Evolutionary conservation across 441 rosid genomes (phyloP).

Genomic region (California macrophylla): DNA sequence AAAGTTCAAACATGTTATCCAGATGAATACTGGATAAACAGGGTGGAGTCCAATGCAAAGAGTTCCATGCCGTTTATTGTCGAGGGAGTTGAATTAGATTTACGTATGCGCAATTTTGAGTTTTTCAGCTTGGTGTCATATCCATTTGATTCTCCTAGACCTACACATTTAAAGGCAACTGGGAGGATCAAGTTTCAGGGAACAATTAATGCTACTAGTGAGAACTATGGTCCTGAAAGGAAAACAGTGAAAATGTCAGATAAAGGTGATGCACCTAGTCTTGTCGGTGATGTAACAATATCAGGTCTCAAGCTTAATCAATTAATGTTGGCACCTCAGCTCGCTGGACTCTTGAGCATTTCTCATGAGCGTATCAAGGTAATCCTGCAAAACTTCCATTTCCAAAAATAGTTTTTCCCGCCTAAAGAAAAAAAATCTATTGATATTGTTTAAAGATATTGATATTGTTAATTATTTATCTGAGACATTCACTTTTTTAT

Average conservation of each 20-base stretch:
- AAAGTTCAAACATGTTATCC: constrained; percentile 73
- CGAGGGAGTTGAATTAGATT: constrained; percentile 91
- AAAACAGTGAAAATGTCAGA: constrained; percentile 19
- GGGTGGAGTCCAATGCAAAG: constrained; percentile 32
- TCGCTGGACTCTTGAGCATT: constrained; percentile 70
- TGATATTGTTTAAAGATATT: neutral
- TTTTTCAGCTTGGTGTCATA: constrained; percentile 83
- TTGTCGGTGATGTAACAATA: constrained; percentile 77
- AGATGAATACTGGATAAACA: constrained; percentile 45
- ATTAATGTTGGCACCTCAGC: constrained; percentile 85
- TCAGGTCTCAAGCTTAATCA: constrained; percentile 93
- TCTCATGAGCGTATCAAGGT: constrained; percentile 73
- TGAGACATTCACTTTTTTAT: no score
- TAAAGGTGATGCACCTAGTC: constrained; percentile 34
- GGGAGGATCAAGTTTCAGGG: constrained; percentile 92
- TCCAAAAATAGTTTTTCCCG: neutral
- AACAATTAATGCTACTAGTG: constrained; percentile 37
- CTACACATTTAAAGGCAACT: constrained; percentile 87
- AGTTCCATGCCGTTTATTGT: constrained; percentile 56
- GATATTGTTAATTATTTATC: no score
- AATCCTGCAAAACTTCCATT: constrained; percentile 19
- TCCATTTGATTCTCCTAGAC: constrained; percentile 95
- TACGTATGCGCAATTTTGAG: constrained; percentile 96
- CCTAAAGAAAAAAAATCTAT: neutral
- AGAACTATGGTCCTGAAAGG: constrained; percentile 26